Conservation (phyloP, 129 eudicot genomes). For the Heracleum sosnowskyi region DNA sequence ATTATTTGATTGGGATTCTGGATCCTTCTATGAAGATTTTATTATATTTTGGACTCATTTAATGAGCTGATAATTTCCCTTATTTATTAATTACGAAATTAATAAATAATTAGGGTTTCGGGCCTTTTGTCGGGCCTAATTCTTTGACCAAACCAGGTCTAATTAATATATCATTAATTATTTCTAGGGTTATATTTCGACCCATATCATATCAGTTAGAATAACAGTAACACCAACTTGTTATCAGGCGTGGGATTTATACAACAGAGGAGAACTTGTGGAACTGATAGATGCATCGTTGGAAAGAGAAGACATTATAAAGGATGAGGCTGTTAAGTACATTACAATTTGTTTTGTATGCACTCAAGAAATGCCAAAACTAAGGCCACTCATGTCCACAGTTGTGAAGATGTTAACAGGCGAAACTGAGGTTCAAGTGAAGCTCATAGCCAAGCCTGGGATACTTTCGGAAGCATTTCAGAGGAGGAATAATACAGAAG, state of each 20-base stretch:
- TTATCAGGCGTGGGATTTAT: background rate
- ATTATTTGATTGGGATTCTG: too few relatives aligned
- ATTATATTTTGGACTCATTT: too few relatives aligned
- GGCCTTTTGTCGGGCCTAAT: too few relatives aligned
- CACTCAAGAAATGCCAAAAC: conserved; percentile 41
- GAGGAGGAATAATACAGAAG: conserved; percentile 2
- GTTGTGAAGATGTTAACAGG: conserved; percentile 40
- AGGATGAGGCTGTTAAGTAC: background rate
- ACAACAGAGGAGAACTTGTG: background rate
- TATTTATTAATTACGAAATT: too few relatives aligned
- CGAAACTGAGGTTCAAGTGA: conserved; percentile 24
- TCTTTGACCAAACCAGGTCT: too few relatives aligned
- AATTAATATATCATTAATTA: too few relatives aligned
- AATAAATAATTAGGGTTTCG: too few relatives aligned
- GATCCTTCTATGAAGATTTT: too few relatives aligned
- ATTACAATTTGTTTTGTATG: conserved; percentile 14
- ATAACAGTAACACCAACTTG: background rate
- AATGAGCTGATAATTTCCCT: too few relatives aligned
- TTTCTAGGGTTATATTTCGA: too few relatives aligned
- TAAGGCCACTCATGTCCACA: conserved; percentile 36
- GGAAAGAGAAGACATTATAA: background rate
- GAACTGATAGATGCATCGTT: background rate
- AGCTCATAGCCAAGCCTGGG: conserved; percentile 22
- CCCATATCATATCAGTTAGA: too few relatives aligned
- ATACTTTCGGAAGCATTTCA: conserved; percentile 18